These are phyloP conservation scores for Lumnitzera racemosa DNA, from an alignment of 345 rosid genomes.

Conservation along the genomic window DNA sequence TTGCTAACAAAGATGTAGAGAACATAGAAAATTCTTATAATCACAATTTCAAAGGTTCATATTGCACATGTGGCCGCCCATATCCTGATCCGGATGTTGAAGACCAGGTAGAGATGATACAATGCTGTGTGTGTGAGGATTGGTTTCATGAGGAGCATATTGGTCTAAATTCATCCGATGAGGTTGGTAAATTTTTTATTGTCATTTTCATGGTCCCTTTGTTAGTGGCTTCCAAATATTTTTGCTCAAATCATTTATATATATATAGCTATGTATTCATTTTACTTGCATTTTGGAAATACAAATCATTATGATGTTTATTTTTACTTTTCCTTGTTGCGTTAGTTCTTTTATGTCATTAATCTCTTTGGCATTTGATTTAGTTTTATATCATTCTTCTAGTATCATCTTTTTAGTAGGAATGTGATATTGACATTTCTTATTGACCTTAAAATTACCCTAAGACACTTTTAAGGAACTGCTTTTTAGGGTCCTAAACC, in stretches of 20 bases:
- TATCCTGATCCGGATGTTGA: conserved; percentile 90
- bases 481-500: no score
- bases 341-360: no score
- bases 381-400: no score
- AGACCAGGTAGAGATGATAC: conserved; percentile 95
- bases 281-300: no score
- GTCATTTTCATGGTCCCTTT: background rate
- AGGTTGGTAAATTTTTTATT: conserved; percentile 32
- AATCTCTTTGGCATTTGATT: no score
- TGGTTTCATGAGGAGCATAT: conserved; percentile 98
- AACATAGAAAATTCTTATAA: conserved; percentile 74
- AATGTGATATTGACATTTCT: no score
- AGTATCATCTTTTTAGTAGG: no score
- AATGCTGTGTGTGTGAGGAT: conserved; percentile 93
- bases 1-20: conserved; percentile 61
- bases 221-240: background rate
- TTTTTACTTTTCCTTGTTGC: no score
- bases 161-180: conserved; percentile 46
- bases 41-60: conserved; percentile 86
- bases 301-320: no score
- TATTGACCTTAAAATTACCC: no score
- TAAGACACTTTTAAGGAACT: no score
- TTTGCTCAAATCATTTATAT: background rate
- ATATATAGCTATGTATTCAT: no score
- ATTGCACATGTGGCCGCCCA: conserved; percentile 73